Base-by-base conservation (phyloP, 2,329 filamentous ascomycete species). In the Sordariomycetes sp. region DNA sequence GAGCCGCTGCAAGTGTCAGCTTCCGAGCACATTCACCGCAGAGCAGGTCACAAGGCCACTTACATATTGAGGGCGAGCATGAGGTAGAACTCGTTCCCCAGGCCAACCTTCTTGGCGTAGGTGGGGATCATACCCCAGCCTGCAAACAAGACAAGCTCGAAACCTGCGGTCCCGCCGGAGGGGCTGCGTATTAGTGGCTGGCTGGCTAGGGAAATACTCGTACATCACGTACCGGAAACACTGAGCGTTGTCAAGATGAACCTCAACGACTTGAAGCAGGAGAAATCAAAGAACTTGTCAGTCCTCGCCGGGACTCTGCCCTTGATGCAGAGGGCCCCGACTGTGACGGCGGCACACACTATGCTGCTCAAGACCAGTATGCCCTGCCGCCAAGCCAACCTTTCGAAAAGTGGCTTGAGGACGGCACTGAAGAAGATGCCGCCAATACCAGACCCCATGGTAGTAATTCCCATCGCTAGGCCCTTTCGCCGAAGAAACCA, bases 381-480 rank as follows among this genome's bases (percentile, higher is more conserved):
- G 54, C 70, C 75, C 75, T 77, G 79, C 3, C 68, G 72, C 55
- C 79, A 80, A 3, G 77, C 76, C 11, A 79, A 66, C 1, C 71
- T 72, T 4, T 75, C 65, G 7, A 80, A 70, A n/a, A 79, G 69
- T 22, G 68, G 66, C 61, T 76, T 73, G 48, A 80, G 66, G 57
- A 77, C 65, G 11, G 79, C 66, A 1, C 78, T 77, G 57, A 88
- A 88, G 1, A 82, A 71, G 24, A 89, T 79, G n/a, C 86, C 87
- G 28, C 87, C 87, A n/a, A 87, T 70, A 12, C 82, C 84, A 28
- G 83, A 83, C 1, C 88, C 86, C 0, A 86, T 85, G 46, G 58
- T 59, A n/a, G 89, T 89, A 50, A 95, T 76, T n/a, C 90, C 90
- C 0, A 87, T 93, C 8, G 90, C 89, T 50, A 88, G 79, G 2